Evolutionary conservation across 2,329 filamentous ascomycete species (phyloP), one percentile per base, ranked within the genome.

Genomic region (Lasiodiplodia citricola): DNA sequence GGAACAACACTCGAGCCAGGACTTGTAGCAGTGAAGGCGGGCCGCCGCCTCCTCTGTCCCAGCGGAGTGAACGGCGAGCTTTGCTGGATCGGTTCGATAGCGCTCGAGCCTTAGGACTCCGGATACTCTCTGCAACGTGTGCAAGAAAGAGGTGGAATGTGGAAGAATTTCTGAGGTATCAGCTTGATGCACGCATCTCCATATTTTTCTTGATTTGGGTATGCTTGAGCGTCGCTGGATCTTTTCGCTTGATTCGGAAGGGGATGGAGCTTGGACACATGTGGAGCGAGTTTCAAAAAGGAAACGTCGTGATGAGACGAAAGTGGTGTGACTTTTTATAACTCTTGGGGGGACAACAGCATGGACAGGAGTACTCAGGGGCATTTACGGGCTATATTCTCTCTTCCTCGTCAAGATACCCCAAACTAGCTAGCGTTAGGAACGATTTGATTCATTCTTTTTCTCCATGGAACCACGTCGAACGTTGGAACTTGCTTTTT

Each of bases 101-200:
- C 72, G 73, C 77, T 75, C 73, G 73, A 75, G 47, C 78, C 78
- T 77, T 80, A 73, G 78, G 77, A 80, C 78, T 79, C 73, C 70
- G 74, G 60, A 73, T 50, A 44, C 21, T 72, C 67, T 73, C 73
- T 74, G 73, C 70, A 70, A 74, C 68, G 72, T 64, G 66, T 74
- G 73, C 74, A 28, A 69, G 47, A 38, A 69, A 41, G 67, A 50
- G 64, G 55, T 13, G 31, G 25, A 35, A n/a, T 18, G 11, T 31
- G 25, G 5, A n/a, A 18, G 23, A 21, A 67, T 60, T 67, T 67
- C 28, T 56, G 60, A 71, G 10, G 5, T 44, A 70, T 72, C 71
- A 71, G 78, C 77, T 80, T 37, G 78, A 80, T 80, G 78, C 78
- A 76, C 77, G 73, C 75, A 69, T 63, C 58, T 68, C 60, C 25